Base-by-base conservation (phyloP, 2,329 filamentous ascomycete genomes). In the Beauveria medogensis region DNA sequence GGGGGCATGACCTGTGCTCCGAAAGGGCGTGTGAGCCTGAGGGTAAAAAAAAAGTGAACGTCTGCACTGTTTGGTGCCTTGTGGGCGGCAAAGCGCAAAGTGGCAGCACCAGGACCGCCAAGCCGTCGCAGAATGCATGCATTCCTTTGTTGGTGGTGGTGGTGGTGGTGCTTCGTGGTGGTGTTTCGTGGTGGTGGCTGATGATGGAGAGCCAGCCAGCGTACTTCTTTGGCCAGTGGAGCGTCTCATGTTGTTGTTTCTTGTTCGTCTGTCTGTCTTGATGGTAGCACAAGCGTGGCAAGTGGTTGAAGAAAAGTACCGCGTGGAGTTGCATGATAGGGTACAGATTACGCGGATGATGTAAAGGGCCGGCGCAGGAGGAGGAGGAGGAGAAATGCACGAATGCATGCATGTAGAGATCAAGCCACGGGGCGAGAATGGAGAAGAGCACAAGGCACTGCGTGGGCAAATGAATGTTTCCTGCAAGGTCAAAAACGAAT, bases 371-470 rank as follows among this genome's bases (percentile, higher is more conserved):
- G 22, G 5, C 5, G 22, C 14, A 24, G 22, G 22, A 40, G n/a
- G 6, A 24, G 22, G 22, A 40, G n/a, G 6, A 43, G 41, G 18
- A n/a, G 34, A 34, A 22, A 22, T 18, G 34, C 52, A n/a, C 44
- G 40, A 10, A 20, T 46, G 54, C 51, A 54, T 54, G 43, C 54
- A 48, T 57, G 54, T 44, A 57, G 43, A 34, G 43, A 57, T 57
- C 54, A 48, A 57, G 54, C 54, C 54, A 57, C 54, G 54, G 54
- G 54, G 54, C 24, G 40, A 53, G 18, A 53, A 28, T 30, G 26
- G 16, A 46, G n/a, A 46, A 46, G 43, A 46, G n/a, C 41, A n/a
- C 24, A 46, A 22, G n/a, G 43, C 30, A 34, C 30, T 34, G 30
- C 30, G 30, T 34, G 30, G 30, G 30, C 30, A 34, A 34, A 34